phyloP scores from a whole-genome alignment of 2,329 filamentous ascomycete species.

The Penicillium digitatum region DNA sequence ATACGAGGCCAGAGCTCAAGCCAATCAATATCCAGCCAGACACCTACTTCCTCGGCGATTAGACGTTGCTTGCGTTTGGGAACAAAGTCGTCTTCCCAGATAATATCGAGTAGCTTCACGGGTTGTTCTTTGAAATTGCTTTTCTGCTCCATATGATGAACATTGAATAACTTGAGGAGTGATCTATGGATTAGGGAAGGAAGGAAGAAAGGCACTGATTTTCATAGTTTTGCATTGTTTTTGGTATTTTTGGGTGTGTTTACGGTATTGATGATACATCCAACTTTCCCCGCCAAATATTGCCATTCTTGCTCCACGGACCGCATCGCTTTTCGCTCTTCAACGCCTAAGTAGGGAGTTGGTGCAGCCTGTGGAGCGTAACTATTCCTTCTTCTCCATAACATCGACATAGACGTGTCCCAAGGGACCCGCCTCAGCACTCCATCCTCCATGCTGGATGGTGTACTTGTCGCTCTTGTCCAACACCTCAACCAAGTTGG shows the following conservation, averaged over 20 bases:
- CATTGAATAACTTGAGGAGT: not conserved
- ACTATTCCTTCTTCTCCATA: conserved; percentile 24
- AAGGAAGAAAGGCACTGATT: too few species aligned
- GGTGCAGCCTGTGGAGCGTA: conserved; percentile 2
- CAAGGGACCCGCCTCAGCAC: conserved; percentile 27
- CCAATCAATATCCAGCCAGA: not conserved
- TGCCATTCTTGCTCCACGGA: not conserved
- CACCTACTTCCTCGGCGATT: not conserved
- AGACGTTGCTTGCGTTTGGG: not conserved
- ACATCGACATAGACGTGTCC: conserved; percentile 33
- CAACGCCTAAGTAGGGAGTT: not conserved
- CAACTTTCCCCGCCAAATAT: not conserved
- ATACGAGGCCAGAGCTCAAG: not conserved
- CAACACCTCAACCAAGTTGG: conserved; percentile 28
- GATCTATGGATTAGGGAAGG: not conserved
- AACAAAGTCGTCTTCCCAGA: not conserved
- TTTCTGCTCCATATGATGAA: not conserved
- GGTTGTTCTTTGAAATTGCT: not conserved
- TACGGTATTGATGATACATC: not conserved
- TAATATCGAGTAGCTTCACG: not conserved
- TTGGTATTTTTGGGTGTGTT: not conserved
- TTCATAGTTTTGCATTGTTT: not conserved
- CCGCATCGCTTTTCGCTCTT: not conserved
- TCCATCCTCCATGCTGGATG: conserved; percentile 31
- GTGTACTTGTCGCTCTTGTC: conserved; percentile 26